A percentile compares a stretch with the other conserved stretches of the same genome.
These are phyloP conservation scores for Dinochytrium kinnereticum DNA, from an alignment of 371 early-diverging fungal genomes.

Conservation along the genomic window DNA sequence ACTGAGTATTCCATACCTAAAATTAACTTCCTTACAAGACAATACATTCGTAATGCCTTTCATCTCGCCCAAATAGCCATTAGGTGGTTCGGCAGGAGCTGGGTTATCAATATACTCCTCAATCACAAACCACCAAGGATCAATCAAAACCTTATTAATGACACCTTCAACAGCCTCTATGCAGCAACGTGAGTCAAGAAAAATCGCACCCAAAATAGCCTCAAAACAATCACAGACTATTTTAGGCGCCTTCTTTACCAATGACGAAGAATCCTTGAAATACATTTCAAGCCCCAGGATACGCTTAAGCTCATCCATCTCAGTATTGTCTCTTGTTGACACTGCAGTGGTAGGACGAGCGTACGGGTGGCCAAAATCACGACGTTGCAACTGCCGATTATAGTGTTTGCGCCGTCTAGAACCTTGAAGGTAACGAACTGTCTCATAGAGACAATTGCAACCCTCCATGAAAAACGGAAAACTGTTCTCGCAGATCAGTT, in stretches of 20 bases:
- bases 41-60: too few species aligned
- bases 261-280: not conserved
- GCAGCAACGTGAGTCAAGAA: not conserved
- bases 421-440: not conserved
- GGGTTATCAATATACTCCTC: too few species aligned
- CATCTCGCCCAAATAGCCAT: too few species aligned
- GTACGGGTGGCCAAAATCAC: not conserved
- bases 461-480: not conserved
- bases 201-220: not conserved
- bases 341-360: not conserved
- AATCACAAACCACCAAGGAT: not conserved
- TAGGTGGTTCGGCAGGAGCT: too few species aligned
- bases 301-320: too few species aligned
- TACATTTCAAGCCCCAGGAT: too few species aligned
- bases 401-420: not conserved
- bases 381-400: not conserved
- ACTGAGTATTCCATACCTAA: too few species aligned
- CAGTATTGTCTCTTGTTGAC: not conserved
- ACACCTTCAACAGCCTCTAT: not conserved
- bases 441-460: not conserved
- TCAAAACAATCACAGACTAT: not conserved
- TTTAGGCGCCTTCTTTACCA: not conserved
- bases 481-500: not conserved
- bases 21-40: too few species aligned
- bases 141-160: not conserved